Percentiles rank a stretch among this genome's conserved stretches.
phyloP scores from a whole-genome alignment of 164 flowering plant species.

The Protea cynaroides region DNA sequence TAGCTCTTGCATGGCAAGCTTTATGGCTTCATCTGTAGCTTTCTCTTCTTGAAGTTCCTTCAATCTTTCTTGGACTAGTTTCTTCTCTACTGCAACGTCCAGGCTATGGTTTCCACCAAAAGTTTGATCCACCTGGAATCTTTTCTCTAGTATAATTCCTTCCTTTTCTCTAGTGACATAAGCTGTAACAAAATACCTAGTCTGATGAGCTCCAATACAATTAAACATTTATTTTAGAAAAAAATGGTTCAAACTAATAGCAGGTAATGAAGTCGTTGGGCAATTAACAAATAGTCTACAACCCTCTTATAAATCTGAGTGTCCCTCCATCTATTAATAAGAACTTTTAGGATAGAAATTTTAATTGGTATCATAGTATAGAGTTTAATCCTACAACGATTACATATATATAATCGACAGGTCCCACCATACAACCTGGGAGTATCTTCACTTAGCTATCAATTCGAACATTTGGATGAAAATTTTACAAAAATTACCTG shows the following conservation, averaged over 20 bases:
- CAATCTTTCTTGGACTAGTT: neutral
- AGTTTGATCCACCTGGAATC: neutral
- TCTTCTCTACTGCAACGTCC: neutral
- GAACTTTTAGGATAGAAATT: too few species aligned
- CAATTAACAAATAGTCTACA: too few species aligned
- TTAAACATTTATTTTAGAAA: too few species aligned
- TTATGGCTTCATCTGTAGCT: neutral
- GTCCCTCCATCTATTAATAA: too few species aligned
- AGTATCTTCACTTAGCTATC: neutral
- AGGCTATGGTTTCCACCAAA: neutral
- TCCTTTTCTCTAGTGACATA: neutral
- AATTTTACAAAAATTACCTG: slow-evolving; percentile 21
- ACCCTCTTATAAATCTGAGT: too few species aligned
- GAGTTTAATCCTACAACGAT: too few species aligned
- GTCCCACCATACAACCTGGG: too few species aligned
- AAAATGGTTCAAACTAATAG: neutral
- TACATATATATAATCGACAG: too few species aligned
- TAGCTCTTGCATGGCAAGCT: neutral
- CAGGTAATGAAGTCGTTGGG: too few species aligned
- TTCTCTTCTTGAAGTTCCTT: neutral
- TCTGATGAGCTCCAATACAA: neutral
- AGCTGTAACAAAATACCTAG: neutral
- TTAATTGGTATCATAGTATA: too few species aligned
- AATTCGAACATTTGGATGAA: too few species aligned
- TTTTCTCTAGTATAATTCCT: neutral